Evolutionary conservation across 179 eudicot species (phyloP).

Genomic region (Spergularia azorica): DNA sequence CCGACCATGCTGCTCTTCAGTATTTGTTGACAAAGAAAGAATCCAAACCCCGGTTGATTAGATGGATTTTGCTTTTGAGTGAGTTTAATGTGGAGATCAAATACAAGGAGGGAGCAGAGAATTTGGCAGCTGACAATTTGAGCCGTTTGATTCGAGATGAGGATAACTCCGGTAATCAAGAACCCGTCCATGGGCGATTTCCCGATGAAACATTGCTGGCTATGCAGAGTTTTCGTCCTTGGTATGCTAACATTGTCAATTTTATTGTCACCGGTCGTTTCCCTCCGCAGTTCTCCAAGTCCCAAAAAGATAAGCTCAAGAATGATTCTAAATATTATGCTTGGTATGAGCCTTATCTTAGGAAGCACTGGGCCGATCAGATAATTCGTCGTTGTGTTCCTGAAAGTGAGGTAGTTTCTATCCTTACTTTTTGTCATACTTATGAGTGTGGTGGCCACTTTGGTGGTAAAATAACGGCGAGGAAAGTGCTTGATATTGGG

Average conservation of each 20-base stretch:
- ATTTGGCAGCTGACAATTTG: neutral
- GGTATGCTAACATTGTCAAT: constrained; percentile 8
- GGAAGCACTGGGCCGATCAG: constrained; percentile 12
- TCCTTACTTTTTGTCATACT: neutral
- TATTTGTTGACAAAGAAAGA: constrained; percentile 10
- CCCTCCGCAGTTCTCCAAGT: neutral
- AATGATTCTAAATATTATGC: constrained; percentile 10
- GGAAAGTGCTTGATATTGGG: constrained; percentile 11
- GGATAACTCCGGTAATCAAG: neutral
- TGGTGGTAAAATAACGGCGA: neutral
- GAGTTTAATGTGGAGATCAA: constrained; percentile 6
- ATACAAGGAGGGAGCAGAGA: constrained; percentile 4
- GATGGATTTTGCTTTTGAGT: neutral
- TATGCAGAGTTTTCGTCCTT: neutral
- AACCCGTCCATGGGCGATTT: neutral
- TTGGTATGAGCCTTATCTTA: constrained; percentile 19
- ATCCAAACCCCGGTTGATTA: constrained; percentile 4
- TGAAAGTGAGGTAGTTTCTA: neutral
- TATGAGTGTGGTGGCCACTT: constrained; percentile 18
- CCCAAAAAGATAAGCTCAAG: neutral
- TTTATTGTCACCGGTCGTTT: neutral
- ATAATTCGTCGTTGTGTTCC: constrained; percentile 5
- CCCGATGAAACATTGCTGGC: neutral
- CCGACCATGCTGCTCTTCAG: constrained; percentile 4
- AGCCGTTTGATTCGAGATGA: neutral